phyloP scores from a whole-genome alignment of 2,329 filamentous ascomycete genomes.

The Pseudogymnoascus sp. region DNA sequence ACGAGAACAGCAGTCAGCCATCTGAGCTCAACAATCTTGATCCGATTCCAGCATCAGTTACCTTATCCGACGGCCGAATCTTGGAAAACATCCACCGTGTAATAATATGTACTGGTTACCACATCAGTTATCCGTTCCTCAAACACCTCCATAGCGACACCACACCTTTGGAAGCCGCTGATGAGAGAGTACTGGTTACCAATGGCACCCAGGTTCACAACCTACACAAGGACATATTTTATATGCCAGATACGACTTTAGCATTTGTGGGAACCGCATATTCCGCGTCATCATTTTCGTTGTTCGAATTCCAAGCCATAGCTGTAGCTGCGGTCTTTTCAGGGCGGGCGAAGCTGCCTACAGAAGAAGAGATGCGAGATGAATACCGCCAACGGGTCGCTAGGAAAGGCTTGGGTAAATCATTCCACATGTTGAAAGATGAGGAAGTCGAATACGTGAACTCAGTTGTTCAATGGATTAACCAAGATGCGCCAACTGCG shows the following conservation, averaged over 20 bases:
- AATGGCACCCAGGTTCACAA: slow-evolving; percentile 37
- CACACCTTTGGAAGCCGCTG: slow-evolving; percentile 37
- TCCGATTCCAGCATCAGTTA: slow-evolving; percentile 43
- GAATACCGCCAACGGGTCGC: slow-evolving; percentile 33
- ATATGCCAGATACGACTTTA: slow-evolving; percentile 41
- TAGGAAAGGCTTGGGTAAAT: slow-evolving; percentile 35
- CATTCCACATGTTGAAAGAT: slow-evolving; percentile 37
- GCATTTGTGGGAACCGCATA: slow-evolving; percentile 41
- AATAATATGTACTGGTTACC: slow-evolving; percentile 62
- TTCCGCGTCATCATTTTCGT: slow-evolving; percentile 41
- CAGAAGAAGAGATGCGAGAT: slow-evolving; percentile 30
- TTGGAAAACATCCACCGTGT: slow-evolving; percentile 53
- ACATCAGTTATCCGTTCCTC: slow-evolving; percentile 60
- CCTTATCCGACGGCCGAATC: slow-evolving; percentile 45
- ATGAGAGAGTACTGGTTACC: slow-evolving; percentile 50
- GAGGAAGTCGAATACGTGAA: slow-evolving; percentile 20
- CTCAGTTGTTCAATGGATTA: slow-evolving; percentile 16
- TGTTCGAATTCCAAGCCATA: slow-evolving; percentile 46
- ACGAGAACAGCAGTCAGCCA: slow-evolving; percentile 29
- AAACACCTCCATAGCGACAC: slow-evolving; percentile 38
- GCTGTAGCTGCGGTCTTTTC: slow-evolving; percentile 37
- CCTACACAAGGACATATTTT: slow-evolving; percentile 46
- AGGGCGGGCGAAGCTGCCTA: slow-evolving; percentile 33
- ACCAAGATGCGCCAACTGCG: slow-evolving; percentile 10
- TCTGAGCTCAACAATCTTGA: slow-evolving; percentile 2